Conservation (phyloP, 129 eudicot species). For the Flaveria sonorensis region DNA sequence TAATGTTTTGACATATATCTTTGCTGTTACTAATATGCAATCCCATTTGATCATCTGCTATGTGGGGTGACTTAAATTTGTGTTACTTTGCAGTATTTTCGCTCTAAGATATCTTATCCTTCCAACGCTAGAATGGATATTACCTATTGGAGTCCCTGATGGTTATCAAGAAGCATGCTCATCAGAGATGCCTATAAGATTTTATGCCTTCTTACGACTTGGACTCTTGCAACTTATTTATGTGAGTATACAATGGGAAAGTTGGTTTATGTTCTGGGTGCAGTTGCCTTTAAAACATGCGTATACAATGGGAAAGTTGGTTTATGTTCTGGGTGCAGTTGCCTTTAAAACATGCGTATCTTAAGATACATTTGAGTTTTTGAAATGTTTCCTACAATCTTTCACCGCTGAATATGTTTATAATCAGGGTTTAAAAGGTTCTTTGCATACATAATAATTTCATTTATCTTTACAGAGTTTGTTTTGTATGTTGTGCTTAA, state of each 20-base stretch:
- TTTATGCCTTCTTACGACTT: slow-evolving; percentile 60
- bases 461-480: not conserved
- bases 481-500: slow-evolving; percentile 1
- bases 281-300: slow-evolving; percentile 9
- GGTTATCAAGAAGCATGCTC: slow-evolving; percentile 52
- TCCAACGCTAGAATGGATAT: slow-evolving; percentile 76
- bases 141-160: slow-evolving; percentile 62
- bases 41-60: not conserved
- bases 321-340: no score
- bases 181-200: slow-evolving; percentile 51
- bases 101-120: slow-evolving; percentile 61
- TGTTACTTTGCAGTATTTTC: slow-evolving; percentile 65
- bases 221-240: slow-evolving; percentile 77
- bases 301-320: no score
- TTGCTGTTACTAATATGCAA: slow-evolving; percentile 4
- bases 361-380: slow-evolving; percentile 10
- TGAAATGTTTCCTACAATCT: slow-evolving; percentile 10
- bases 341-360: not conserved
- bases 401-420: slow-evolving; percentile 10
- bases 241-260: slow-evolving; percentile 55
- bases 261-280: slow-evolving; percentile 23
- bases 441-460: not conserved
- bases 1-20: not conserved
- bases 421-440: not conserved
- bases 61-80: slow-evolving; percentile 15